Conservation (phyloP, 2,329 filamentous ascomycete genomes). For the Aspergillus tanneri region DNA sequence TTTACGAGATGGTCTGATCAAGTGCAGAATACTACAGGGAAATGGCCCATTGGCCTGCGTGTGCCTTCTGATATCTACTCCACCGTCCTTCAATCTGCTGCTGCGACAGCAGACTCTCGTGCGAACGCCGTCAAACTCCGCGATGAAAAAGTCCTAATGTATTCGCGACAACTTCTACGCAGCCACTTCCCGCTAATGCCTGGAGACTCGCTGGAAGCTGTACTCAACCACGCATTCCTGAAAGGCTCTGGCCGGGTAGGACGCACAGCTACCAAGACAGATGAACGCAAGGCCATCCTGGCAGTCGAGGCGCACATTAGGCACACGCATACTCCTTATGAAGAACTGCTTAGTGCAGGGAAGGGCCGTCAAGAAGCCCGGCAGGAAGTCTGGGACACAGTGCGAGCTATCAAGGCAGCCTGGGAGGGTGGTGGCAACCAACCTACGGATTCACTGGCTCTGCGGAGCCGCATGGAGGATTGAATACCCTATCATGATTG, state of each 20-base stretch:
- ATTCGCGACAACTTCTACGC: conserved; percentile 28
- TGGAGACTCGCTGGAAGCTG: conserved; percentile 25
- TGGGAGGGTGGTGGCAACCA: conserved; percentile 30
- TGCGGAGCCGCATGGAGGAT: conserved; percentile 12
- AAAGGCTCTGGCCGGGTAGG: conserved; percentile 44
- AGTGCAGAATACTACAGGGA: conserved; percentile 30
- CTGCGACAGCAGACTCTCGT: conserved; percentile 42
- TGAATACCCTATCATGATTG: not conserved
- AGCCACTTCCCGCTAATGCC: conserved; percentile 43
- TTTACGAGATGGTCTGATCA: conserved; percentile 6
- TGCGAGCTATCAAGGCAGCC: conserved; percentile 28
- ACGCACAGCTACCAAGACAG: conserved; percentile 31
- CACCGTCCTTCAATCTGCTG: conserved; percentile 39
- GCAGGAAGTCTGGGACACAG: conserved; percentile 30
- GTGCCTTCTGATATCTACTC: conserved; percentile 42
- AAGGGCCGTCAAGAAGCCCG: conserved; percentile 30
- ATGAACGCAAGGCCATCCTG: conserved; percentile 37
- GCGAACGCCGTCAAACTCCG: conserved; percentile 40
- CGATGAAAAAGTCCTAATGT: conserved; percentile 32
- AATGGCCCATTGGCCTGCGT: conserved; percentile 43
- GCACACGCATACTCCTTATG: conserved; percentile 44
- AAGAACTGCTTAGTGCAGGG: conserved; percentile 32
- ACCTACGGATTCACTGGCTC: conserved; percentile 8
- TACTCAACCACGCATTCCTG: conserved; percentile 43
- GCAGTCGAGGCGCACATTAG: conserved; percentile 48